phyloP scores from a whole-genome alignment of 495 filamentous ascomycete genomes.

The Penicillium mononematosum region DNA sequence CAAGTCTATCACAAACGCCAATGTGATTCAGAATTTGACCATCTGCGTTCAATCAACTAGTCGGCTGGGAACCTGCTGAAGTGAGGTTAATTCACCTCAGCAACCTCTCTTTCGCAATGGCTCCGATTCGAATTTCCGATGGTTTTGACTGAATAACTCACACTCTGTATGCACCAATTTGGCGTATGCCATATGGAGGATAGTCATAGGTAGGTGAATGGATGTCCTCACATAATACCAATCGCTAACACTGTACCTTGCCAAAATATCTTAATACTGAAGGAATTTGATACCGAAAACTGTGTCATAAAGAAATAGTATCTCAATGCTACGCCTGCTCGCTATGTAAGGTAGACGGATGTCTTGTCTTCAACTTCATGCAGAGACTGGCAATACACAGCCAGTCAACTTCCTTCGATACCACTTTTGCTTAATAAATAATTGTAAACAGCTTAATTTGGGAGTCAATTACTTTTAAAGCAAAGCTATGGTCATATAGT shows the following conservation, averaged over 20 bases:
- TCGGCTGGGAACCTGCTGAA: background rate
- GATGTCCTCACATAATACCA: background rate
- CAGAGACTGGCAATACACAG: background rate
- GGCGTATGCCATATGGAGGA: background rate
- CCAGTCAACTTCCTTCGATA: background rate
- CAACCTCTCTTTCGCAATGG: constrained; percentile 4
- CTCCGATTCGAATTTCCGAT: constrained; percentile 1
- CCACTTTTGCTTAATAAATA: background rate
- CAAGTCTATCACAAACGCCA: constrained; percentile 14
- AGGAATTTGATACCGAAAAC: background rate
- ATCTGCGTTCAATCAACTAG: constrained; percentile 3
- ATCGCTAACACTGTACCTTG: background rate
- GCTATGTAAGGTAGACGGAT: background rate
- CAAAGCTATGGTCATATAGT: background rate
- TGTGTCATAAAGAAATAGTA: background rate
- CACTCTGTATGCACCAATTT: too few relatives aligned
- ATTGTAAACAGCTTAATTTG: background rate
- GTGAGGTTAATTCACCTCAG: background rate
- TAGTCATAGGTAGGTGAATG: background rate
- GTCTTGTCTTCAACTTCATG: background rate
- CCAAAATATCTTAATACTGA: background rate
- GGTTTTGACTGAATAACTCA: too few relatives aligned
- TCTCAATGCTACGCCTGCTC: background rate
- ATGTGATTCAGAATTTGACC: constrained; percentile 9
- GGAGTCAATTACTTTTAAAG: background rate